Base-by-base conservation (phyloP, 2,329 filamentous ascomycete genomes). In the Parastagonospora nodorum region DNA sequence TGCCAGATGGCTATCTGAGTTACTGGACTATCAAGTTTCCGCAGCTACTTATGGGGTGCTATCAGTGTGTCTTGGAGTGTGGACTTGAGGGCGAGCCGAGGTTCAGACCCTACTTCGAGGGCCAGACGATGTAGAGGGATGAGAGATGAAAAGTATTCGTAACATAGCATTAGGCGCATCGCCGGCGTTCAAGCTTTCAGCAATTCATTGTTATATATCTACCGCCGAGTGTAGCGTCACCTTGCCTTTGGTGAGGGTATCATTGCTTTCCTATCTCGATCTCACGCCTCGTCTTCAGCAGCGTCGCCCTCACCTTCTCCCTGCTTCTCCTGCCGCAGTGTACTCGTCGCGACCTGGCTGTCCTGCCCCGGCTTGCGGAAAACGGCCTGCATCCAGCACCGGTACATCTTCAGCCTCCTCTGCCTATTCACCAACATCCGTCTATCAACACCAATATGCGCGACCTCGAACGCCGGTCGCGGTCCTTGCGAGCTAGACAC, bases 341-440 rank as follows among this genome's bases (percentile, higher is more conserved):
- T 71, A 51, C 69, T 72, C 8, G 68, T 73, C 1, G 69, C 61
- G 2, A 73, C 61, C 29, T 62, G 44, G 38, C 67, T 72, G 51
- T 64, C 58, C 36, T 55, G 30, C 1, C 70, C 69, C 5, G 39
- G 39, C 77, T 92, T 93, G 66, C 81, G 84, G 73, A 94, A 95
- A 4, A 86, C 84, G 28, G 89, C 90, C 74, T 95, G 90, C 72
- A 95, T 84, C 92, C 94, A 99, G 78, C 93, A 97, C 54, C 94
- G 86, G 75, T 97, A 97, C 94, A 99, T 99, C 77, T 97, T 99
- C 42, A 96, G 80, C 75, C 92, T 88, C 67, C 88, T 84, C 47
- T 92, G 90, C 58, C 94, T 85, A 73, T 99, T 99, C 48, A 99
- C 91, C 48, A 99, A 82, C 78, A 99, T 82, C 52, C 94, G 86